Evolutionary conservation across 2,329 filamentous ascomycete species (phyloP), one percentile per base, ranked within the genome.

Genomic region (Zasmidium cellare): DNA sequence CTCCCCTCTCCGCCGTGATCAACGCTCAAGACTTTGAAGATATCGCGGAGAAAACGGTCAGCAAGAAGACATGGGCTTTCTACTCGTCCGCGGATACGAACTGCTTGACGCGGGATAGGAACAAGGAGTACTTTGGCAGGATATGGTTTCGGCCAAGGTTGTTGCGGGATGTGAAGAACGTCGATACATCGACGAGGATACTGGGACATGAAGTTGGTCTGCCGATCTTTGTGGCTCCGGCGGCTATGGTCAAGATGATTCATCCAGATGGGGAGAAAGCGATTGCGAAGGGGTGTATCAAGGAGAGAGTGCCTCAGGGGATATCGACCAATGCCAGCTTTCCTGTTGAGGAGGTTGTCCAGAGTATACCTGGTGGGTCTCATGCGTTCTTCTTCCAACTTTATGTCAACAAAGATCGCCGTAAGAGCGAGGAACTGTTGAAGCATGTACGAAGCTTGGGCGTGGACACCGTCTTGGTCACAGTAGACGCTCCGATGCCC

Each of bases 361-460:
- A 59, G 5, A 60, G 62, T 11, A 64, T 68, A 11, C 58, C 60
- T 0, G 2, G 63, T 67, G 51, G 51, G 11, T 49, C 56, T 38
- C 70, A 70, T 52, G 70, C 71, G 6, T 72, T 80, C 55, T 84
- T 85, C 75, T 85, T 86, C 66, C 84, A 87, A 68, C 75, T 88
- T 5, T 88, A 87, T 64, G 82, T 87, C 51, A 80, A 86, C 70
- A 82, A 81, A 64, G 76, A 85, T 60, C 76, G 83, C 0, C 55
- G 68, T 9, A 81, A 83, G 57, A 82, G 82, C 16, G 79, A 80
- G 60, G 72, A 72, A 1, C 70, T 86, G 1, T 69, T 87, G 1
- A 70, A 66, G 11, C 70, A 78, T 19, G 81, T 83, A 0, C 74
- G 76, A 6, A 69, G 72, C 28, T 68, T 77, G 1, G 81, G 82